These are phyloP conservation scores for Ballota nigra DNA, from an alignment of 257 asterid species.

Conservation along the genomic window DNA sequence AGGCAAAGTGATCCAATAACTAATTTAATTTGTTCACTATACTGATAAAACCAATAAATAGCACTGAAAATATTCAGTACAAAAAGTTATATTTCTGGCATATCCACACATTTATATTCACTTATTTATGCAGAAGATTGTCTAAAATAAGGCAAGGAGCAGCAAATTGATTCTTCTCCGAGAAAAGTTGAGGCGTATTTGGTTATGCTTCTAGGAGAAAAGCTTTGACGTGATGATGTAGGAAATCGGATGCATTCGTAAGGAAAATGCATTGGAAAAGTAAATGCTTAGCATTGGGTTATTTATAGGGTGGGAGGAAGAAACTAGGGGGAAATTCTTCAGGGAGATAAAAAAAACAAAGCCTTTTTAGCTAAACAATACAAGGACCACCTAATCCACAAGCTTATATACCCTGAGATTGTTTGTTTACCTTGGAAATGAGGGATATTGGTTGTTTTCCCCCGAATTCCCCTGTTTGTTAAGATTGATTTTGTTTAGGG, in stretches of 20 bases:
- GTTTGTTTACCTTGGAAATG: no score
- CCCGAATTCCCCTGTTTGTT: no score
- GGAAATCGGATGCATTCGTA: neutral
- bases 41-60: no score
- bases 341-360: neutral
- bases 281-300: neutral
- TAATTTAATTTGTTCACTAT: neutral
- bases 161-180: slow-evolving; percentile 1
- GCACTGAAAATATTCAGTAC: no score
- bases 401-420: neutral
- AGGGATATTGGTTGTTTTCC: no score
- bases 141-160: neutral
- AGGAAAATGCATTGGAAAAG: neutral
- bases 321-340: neutral
- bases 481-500: no score
- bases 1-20: slow-evolving; percentile 8
- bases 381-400: neutral
- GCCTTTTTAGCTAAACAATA: neutral
- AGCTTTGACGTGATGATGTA: neutral
- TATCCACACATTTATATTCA: no score
- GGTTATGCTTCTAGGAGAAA: neutral
- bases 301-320: neutral
- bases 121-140: no score
- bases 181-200: neutral
- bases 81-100: no score